Percentiles rank a stretch among this genome's conserved stretches.
Conservation (phyloP, 805 yeast species). For the Ogataea salicorniae region DNA sequence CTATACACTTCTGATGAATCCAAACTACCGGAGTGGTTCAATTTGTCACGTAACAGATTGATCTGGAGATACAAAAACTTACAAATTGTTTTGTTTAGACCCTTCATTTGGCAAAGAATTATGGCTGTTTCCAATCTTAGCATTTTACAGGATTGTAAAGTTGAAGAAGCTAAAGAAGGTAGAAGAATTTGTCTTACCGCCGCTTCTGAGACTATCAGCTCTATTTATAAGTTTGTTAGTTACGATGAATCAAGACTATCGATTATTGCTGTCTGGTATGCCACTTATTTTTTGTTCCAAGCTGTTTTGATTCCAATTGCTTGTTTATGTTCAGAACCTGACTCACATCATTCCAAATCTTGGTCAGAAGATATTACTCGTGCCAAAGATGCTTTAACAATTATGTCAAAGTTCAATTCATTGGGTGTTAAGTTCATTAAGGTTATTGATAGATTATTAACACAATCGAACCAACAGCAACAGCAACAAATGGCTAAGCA, state of each 20-base stretch:
- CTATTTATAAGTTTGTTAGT: slow-evolving; percentile 38
- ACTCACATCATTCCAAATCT: slow-evolving; percentile 36
- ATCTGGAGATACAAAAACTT: slow-evolving; percentile 56
- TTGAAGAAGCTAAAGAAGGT: slow-evolving; percentile 44
- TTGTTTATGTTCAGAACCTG: slow-evolving; percentile 47
- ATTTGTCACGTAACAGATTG: slow-evolving; percentile 46
- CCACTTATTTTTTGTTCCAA: slow-evolving; percentile 58
- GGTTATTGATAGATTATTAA: slow-evolving; percentile 38
- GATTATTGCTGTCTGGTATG: slow-evolving; percentile 57
- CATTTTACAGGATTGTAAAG: slow-evolving; percentile 28
- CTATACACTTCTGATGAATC: slow-evolving; percentile 15
- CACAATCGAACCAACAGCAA: slow-evolving; percentile 3
- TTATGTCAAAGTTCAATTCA: slow-evolving; percentile 37
- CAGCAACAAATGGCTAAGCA: neutral
- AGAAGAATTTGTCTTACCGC: slow-evolving; percentile 44
- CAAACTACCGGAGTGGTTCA: slow-evolving; percentile 45
- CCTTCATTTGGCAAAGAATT: slow-evolving; percentile 51
- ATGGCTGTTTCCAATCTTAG: slow-evolving; percentile 33
- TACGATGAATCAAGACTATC: slow-evolving; percentile 25
- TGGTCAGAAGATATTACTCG: slow-evolving; percentile 42
- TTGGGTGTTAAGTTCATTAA: slow-evolving; percentile 41
- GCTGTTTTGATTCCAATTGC: slow-evolving; percentile 56
- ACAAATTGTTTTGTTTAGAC: slow-evolving; percentile 49
- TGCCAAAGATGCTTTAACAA: slow-evolving; percentile 35
- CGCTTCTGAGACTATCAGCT: slow-evolving; percentile 47